Conservation (phyloP, 2,329 filamentous ascomycete genomes). For the Claviceps lovelessii region DNA sequence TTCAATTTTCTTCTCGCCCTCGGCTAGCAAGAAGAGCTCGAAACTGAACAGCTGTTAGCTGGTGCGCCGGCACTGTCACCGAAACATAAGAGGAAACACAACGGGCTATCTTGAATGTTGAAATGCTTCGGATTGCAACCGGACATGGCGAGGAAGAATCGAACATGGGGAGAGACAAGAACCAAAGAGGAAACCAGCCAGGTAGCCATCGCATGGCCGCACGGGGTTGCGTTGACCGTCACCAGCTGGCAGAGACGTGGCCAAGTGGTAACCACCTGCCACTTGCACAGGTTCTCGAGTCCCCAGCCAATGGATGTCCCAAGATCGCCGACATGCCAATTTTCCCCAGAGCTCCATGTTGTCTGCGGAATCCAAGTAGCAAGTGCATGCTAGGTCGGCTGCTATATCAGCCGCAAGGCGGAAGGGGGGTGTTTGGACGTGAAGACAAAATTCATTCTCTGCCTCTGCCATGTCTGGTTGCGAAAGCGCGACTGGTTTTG, state of each 20-base stretch:
- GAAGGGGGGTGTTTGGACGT: not conserved
- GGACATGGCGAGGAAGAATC: slow-evolving; percentile 15
- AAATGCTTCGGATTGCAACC: slow-evolving; percentile 25
- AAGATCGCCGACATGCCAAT: not conserved
- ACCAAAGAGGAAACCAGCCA: no score
- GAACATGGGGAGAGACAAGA: not conserved
- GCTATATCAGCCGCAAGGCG: not conserved
- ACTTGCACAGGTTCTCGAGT: not conserved
- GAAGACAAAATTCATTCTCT: not conserved
- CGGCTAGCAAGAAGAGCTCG: slow-evolving; percentile 77
- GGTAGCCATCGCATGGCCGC: not conserved
- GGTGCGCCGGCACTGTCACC: not conserved
- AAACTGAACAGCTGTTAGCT: slow-evolving; percentile 44
- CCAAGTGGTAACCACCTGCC: not conserved
- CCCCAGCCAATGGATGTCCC: not conserved
- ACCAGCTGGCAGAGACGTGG: not conserved
- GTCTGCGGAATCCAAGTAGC: not conserved
- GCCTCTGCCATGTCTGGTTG: not conserved
- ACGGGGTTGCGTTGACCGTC: not conserved
- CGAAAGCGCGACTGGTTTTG: not conserved
- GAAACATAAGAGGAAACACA: slow-evolving; percentile 12
- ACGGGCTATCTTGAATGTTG: slow-evolving; percentile 23
- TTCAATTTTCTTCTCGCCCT: slow-evolving; percentile 87
- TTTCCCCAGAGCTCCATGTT: not conserved
- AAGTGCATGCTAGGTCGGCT: not conserved